phyloP scores from a whole-genome alignment of 1,284 basidiomycete genomes.

The Ceratobasidium sp. region DNA sequence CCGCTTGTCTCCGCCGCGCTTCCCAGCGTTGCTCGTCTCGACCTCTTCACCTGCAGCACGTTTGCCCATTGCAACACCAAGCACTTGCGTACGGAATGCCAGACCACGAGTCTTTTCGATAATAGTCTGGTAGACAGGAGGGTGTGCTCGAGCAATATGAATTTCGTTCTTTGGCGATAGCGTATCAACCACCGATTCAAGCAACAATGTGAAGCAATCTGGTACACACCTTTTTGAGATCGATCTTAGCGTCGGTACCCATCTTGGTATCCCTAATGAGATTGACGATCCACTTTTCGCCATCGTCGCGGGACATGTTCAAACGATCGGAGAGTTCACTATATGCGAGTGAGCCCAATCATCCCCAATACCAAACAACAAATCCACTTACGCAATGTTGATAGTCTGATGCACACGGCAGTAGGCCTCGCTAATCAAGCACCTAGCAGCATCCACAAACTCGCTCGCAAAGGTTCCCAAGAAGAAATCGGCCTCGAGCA shows the following conservation, averaged over 20 bases:
- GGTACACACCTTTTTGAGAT: constrained; percentile 87
- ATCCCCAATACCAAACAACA: not conserved
- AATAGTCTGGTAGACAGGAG: constrained; percentile 91
- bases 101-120: constrained; percentile 96
- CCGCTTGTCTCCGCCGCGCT: constrained; percentile 31
- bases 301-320: constrained; percentile 91
- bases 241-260: constrained; percentile 95
- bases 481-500: constrained; percentile 95
- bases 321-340: constrained; percentile 92
- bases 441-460: constrained; percentile 95
- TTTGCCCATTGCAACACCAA: constrained; percentile 83
- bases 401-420: constrained; percentile 97
- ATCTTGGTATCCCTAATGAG: constrained; percentile 92
- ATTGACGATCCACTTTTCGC: constrained; percentile 99
- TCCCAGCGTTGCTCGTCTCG: constrained; percentile 33
- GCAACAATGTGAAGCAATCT: too few relatives aligned
- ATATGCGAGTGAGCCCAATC: not conserved
- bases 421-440: constrained; percentile 95
- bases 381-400: constrained; percentile 79
- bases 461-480: constrained; percentile 87
- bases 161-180: constrained; percentile 84
- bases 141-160: constrained; percentile 88
- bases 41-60: constrained; percentile 47
- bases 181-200: too few relatives aligned
- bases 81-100: constrained; percentile 87